These are phyloP conservation scores for Wickerhamiella hasegawae DNA, from an alignment of 805 yeast species.

Conservation along the genomic window DNA sequence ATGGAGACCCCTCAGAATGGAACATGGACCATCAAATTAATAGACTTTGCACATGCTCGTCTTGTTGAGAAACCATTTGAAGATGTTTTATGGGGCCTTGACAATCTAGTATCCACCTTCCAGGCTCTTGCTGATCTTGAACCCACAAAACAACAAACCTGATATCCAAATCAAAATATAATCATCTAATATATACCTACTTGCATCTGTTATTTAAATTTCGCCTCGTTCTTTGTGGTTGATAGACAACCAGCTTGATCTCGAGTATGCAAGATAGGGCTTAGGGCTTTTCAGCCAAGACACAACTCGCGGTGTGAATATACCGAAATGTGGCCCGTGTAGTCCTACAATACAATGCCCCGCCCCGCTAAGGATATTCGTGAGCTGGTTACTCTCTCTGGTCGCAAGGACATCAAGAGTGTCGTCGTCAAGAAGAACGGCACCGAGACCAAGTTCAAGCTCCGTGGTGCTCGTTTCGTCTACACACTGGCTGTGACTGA, in stretches of 20 bases:
- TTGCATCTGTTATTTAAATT: too few relatives aligned
- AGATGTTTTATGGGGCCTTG: slow-evolving; percentile 53
- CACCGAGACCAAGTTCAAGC: slow-evolving; percentile 96
- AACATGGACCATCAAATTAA: slow-evolving; percentile 41
- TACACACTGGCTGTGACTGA: slow-evolving; percentile 94
- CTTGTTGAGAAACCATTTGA: slow-evolving; percentile 51
- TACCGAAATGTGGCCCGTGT: too few relatives aligned
- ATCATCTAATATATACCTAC: background rate
- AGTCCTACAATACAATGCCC: slow-evolving; percentile 16
- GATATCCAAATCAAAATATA: background rate
- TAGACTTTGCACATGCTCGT: slow-evolving; percentile 84
- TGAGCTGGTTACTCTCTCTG: slow-evolving; percentile 81
- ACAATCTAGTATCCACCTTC: slow-evolving; percentile 27
- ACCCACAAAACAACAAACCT: background rate
- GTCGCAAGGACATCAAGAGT: slow-evolving; percentile 75
- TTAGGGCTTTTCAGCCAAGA: background rate
- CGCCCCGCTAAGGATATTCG: slow-evolving; percentile 87
- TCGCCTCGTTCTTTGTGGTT: too few relatives aligned
- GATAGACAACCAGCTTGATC: too few relatives aligned
- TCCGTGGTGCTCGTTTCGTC: slow-evolving; percentile 87
- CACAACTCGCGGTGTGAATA: too few relatives aligned
- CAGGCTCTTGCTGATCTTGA: background rate
- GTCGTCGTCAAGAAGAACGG: slow-evolving; percentile 92
- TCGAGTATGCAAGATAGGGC: too few relatives aligned
- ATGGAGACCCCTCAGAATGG: slow-evolving; percentile 4